A percentile compares a stretch with the other conserved stretches of the same genome.
phyloP scores from a whole-genome alignment of 2,329 filamentous ascomycete genomes.

The Xenosphaeropsis pyriputrescens region DNA sequence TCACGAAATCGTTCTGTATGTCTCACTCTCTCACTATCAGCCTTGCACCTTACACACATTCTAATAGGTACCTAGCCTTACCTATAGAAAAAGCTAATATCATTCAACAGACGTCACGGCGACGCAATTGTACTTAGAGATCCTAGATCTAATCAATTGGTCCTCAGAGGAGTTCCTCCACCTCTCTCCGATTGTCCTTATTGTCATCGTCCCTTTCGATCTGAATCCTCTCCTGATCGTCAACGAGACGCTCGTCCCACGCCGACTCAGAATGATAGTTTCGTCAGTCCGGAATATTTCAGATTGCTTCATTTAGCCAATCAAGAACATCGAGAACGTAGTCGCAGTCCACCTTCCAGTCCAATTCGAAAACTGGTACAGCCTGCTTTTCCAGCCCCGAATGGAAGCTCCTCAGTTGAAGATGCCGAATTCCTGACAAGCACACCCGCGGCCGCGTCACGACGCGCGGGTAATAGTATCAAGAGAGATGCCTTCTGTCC shows the following conservation, averaged over 20 bases:
- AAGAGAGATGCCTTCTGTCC: constrained; percentile 78
- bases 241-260: constrained; percentile 25
- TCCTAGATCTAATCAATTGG: constrained; percentile 68
- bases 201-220: constrained; percentile 17
- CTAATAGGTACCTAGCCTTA: constrained; percentile 3
- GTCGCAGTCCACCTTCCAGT: constrained; percentile 29
- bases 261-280: constrained; percentile 43
- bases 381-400: constrained; percentile 11
- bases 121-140: constrained; percentile 90
- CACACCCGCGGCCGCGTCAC: constrained; percentile 23
- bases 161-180: constrained; percentile 51
- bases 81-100: constrained; percentile 5
- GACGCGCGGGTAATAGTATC: constrained; percentile 51
- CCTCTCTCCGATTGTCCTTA: constrained; percentile 59
- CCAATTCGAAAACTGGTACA: constrained; percentile 32
- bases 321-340: constrained; percentile 26
- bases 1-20: constrained; percentile 69
- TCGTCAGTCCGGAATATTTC: constrained; percentile 88
- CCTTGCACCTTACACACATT: constrained; percentile 1
- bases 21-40: constrained; percentile 12
- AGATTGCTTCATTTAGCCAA: constrained; percentile 62
- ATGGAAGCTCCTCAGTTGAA: constrained; percentile 10
- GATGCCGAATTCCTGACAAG: constrained; percentile 36
- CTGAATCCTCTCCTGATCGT: background rate
- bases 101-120: constrained; percentile 58